A percentile compares a stretch with the other conserved stretches of the same genome.
Evolutionary conservation across 257 asterid species (phyloP).

Genomic region (Solanum chilense): DNA sequence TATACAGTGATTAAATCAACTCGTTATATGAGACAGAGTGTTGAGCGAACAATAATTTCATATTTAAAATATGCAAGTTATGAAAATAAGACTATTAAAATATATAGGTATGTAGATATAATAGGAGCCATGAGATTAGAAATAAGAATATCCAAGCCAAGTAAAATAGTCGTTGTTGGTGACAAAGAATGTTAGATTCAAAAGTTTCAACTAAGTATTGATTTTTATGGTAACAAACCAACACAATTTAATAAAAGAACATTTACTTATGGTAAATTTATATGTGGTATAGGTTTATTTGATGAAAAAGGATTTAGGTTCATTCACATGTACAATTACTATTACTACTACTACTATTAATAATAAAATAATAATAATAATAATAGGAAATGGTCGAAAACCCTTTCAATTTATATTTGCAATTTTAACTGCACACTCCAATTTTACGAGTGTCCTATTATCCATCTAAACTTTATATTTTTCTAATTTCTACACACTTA

Average conservation of each 20-base stretch:
- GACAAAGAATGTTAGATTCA: background rate
- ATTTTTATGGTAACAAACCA: background rate
- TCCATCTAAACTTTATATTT: too few relatives aligned
- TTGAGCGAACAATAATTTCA: background rate
- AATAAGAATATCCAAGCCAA: background rate
- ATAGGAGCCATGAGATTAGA: background rate
- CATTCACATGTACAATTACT: background rate
- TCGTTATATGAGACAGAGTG: background rate
- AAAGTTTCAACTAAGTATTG: background rate
- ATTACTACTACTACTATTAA: too few relatives aligned
- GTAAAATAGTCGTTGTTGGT: background rate
- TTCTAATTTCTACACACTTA: too few relatives aligned
- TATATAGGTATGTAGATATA: background rate
- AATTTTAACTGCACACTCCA: too few relatives aligned
- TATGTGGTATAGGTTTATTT: background rate
- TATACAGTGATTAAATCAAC: background rate
- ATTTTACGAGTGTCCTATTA: too few relatives aligned
- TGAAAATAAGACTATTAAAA: background rate
- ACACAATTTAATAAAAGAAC: background rate
- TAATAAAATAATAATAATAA: too few relatives aligned
- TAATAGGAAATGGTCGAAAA: too few relatives aligned
- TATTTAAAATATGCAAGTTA: background rate
- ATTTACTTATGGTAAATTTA: background rate
- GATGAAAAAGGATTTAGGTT: background rate
- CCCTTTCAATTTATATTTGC: too few relatives aligned